Evolutionary conservation across 352 stramenopile species (phyloP).

Genomic region (Phytophthora pini): DNA sequence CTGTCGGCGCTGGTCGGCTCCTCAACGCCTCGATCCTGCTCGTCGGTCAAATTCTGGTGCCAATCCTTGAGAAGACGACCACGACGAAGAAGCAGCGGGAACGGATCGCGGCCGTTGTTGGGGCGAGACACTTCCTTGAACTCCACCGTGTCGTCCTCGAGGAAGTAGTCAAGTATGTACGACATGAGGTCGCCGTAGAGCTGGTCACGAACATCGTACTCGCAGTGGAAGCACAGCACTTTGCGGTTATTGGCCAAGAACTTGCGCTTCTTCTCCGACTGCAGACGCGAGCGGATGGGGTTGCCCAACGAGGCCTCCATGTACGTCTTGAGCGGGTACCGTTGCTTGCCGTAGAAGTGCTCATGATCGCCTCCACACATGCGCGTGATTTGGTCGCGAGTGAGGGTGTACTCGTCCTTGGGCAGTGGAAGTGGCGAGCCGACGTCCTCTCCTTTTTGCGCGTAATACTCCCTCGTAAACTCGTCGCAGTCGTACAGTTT

Average conservation of each 20-base stretch:
- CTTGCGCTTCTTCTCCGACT: conserved; percentile 85
- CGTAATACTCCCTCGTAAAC: conserved; percentile 78
- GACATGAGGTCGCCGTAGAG: conserved; percentile 83
- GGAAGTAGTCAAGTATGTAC: conserved; percentile 87
- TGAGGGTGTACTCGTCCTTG: conserved; percentile 85
- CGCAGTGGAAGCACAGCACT: conserved; percentile 84
- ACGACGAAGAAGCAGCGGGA: conserved; percentile 77
- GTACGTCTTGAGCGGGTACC: conserved; percentile 84
- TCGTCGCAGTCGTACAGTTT: conserved; percentile 80
- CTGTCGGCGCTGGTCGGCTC: conserved; percentile 59
- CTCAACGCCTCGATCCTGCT: conserved; percentile 83
- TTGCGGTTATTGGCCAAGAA: conserved; percentile 90
- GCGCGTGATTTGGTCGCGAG: conserved; percentile 77
- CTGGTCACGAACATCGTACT: conserved; percentile 84
- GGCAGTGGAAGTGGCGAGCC: conserved; percentile 63
- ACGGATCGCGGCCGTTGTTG: conserved; percentile 86
- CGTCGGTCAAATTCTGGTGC: conserved; percentile 67
- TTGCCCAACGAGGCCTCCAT: conserved; percentile 88
- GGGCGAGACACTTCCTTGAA: conserved; percentile 83
- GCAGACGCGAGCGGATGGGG: conserved; percentile 59
- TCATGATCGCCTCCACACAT: conserved; percentile 75
- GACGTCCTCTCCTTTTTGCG: conserved; percentile 48
- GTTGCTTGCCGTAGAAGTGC: conserved; percentile 77
- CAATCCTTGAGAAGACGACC: conserved; percentile 71
- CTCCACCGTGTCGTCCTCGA: conserved; percentile 91